These are phyloP conservation scores for Panaeolus papilionaceus DNA, from an alignment of 768 basidiomycete genomes.

Conservation along the genomic window DNA sequence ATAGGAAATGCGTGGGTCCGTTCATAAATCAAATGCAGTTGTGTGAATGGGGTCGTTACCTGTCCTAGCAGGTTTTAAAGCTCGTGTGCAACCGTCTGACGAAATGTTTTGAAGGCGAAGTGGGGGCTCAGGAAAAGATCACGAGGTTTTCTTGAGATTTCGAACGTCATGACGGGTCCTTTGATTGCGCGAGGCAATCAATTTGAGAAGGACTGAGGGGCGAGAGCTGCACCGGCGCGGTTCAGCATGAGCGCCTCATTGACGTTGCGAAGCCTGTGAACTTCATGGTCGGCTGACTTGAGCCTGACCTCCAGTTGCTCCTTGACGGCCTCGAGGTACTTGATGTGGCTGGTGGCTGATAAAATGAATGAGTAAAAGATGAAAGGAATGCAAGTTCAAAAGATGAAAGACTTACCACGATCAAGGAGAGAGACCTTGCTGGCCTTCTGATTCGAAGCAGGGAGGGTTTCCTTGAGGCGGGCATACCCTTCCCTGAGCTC, in stretches of 20 bases:
- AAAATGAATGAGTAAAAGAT: slow-evolving; percentile 18
- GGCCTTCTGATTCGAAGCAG: slow-evolving; percentile 89
- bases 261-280: slow-evolving; percentile 80
- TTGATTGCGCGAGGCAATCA: slow-evolving; percentile 47
- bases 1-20: slow-evolving; percentile 54
- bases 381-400: slow-evolving; percentile 15
- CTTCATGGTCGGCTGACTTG: slow-evolving; percentile 81
- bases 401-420: slow-evolving; percentile 57
- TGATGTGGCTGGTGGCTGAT: slow-evolving; percentile 83
- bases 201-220: slow-evolving; percentile 42
- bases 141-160: slow-evolving; percentile 35
- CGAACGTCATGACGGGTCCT: slow-evolving; percentile 36
- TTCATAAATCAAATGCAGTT: slow-evolving; percentile 61
- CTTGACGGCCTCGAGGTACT: slow-evolving; percentile 83
- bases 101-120: slow-evolving; percentile 28
- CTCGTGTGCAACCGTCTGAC: slow-evolving; percentile 46
- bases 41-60: slow-evolving; percentile 37
- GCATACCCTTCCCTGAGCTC: slow-evolving; percentile 94
- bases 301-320: slow-evolving; percentile 77
- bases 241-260: slow-evolving; percentile 89
- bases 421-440: slow-evolving; percentile 93
- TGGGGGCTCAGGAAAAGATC: slow-evolving; percentile 24
- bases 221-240: slow-evolving; percentile 62
- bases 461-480: slow-evolving; percentile 89
- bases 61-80: slow-evolving; percentile 62